Percentiles rank a stretch among this genome's conserved stretches.
Evolutionary conservation across 106 monocot species (phyloP).

Genomic region (Platanthera guangdongensis): DNA sequence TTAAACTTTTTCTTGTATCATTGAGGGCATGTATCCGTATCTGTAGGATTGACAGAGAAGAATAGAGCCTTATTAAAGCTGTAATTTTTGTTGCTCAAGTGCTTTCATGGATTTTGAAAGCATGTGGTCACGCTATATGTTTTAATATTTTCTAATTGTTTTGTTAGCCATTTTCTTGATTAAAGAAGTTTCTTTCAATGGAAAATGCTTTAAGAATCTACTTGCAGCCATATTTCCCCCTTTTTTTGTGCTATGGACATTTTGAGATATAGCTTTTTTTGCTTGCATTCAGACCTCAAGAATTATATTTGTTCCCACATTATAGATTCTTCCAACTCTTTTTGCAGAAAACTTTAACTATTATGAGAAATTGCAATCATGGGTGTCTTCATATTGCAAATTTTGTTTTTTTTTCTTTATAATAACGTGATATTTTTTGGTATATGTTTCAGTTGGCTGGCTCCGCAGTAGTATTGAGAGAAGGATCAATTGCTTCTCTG

Average conservation of each 20-base stretch:
- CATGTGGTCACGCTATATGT: not conserved
- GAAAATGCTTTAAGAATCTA: not conserved
- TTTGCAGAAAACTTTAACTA: not conserved
- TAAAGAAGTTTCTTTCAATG: not conserved
- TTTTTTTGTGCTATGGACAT: not conserved
- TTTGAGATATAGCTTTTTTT: not conserved
- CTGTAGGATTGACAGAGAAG: not conserved
- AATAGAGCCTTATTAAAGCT: not conserved
- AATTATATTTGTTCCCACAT: not conserved
- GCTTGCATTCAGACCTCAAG: not conserved
- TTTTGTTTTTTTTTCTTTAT: not conserved
- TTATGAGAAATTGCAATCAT: not conserved
- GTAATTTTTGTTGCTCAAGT: not conserved
- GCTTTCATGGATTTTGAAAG: not conserved
- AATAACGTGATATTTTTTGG: not conserved
- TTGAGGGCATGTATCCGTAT: not conserved
- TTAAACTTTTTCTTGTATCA: not conserved
- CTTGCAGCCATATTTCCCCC: not conserved
- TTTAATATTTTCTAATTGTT: not conserved
- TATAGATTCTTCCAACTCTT: not conserved
- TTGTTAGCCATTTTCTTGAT: not conserved
- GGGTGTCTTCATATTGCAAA: not conserved
- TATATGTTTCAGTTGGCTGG: slow-evolving; percentile 50
- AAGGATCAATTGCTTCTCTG: slow-evolving; percentile 83
- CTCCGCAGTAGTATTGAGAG: slow-evolving; percentile 58